These are phyloP conservation scores for Coelastrella sp. DNA, from an alignment of 139 green algal genomes.

Conservation along the genomic window DNA sequence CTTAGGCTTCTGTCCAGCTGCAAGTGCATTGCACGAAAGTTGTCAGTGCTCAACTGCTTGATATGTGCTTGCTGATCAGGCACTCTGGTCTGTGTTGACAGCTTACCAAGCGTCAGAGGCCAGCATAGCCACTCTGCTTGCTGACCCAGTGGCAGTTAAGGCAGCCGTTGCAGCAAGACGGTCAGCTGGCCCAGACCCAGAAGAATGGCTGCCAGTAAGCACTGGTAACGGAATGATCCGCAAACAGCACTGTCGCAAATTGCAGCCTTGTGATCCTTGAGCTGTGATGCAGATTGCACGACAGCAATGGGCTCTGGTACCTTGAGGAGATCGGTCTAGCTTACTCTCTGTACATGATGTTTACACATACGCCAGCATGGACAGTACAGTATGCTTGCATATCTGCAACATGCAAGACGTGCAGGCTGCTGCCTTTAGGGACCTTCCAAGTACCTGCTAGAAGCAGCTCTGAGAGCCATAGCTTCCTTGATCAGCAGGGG, in stretches of 20 bases:
- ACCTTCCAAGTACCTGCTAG: conserved; percentile 46
- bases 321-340: too few relatives aligned
- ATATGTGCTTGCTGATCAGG: conserved; percentile 20
- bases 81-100: background rate
- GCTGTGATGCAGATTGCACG: too few relatives aligned
- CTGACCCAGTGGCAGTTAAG: conserved; percentile 19
- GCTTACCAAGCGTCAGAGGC: conserved; percentile 12
- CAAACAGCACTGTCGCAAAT: too few relatives aligned
- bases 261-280: background rate
- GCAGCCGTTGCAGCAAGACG: conserved; percentile 7
- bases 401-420: background rate
- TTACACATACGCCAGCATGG: too few relatives aligned
- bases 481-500: too few relatives aligned
- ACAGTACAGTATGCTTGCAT: too few relatives aligned
- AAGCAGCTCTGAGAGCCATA: conserved; percentile 25
- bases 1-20: background rate
- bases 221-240: too few relatives aligned
- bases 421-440: conserved; percentile 16
- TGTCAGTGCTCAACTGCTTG: background rate
- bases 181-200: conserved; percentile 28
- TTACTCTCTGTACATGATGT: too few relatives aligned
- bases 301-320: too few relatives aligned
- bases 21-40: background rate
- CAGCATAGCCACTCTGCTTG: background rate
- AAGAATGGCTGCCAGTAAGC: conserved; percentile 37